Conservation (phyloP, 371 early-diverging fungal genomes). For the Nematocida major region DNA sequence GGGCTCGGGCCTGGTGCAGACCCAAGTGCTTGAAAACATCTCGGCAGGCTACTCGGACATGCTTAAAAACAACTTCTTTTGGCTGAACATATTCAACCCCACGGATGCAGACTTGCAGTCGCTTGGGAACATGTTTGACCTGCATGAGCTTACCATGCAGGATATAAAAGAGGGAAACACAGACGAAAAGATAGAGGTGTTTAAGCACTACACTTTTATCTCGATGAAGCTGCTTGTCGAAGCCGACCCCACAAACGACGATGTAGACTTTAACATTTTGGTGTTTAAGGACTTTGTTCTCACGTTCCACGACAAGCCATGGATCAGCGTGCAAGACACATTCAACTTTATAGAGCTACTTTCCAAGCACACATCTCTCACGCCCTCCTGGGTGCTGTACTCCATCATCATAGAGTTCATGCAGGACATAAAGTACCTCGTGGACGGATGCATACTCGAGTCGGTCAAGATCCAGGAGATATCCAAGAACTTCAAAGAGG, state of each 20-base stretch:
- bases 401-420: conserved; percentile 63
- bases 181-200: conserved; percentile 63
- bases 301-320: conserved; percentile 63
- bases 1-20: conserved; percentile 47
- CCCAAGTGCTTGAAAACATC: conserved; percentile 44
- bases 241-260: conserved; percentile 34
- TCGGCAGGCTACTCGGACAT: conserved; percentile 23
- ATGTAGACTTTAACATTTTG: conserved; percentile 63
- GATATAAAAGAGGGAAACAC: conserved; percentile 62
- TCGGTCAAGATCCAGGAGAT: conserved; percentile 41
- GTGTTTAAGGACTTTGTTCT: conserved; percentile 62
- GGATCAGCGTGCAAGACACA: conserved; percentile 60
- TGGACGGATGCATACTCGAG: conserved; percentile 40
- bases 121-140: conserved; percentile 44
- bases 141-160: conserved; percentile 57
- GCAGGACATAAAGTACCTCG: conserved; percentile 59
- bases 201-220: conserved; percentile 62
- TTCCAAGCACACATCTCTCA: conserved; percentile 49
- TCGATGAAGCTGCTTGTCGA: conserved; percentile 52
- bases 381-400: conserved; percentile 62
- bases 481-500: conserved; percentile 38
- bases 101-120: conserved; percentile 53
- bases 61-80: conserved; percentile 47
- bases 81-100: conserved; percentile 64
- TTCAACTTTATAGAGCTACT: conserved; percentile 59